Evolutionary conservation across 352 stramenopile genomes (phyloP).

Genomic region (Plasmopara muralis): DNA sequence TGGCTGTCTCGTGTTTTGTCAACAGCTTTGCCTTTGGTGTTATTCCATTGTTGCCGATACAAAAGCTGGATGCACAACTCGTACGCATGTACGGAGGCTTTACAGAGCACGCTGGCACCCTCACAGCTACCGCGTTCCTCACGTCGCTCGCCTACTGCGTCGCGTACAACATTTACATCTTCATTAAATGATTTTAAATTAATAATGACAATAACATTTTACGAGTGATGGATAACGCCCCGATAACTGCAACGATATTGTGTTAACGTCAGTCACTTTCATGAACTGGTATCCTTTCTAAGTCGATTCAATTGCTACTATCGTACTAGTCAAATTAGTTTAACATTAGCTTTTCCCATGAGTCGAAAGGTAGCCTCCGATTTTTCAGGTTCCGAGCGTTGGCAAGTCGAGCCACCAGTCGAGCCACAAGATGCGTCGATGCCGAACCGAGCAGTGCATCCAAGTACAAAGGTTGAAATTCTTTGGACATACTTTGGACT

Average conservation of each 20-base stretch:
- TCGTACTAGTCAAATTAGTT: too few species aligned
- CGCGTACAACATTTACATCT: conserved; percentile 41
- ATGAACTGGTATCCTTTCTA: too few species aligned
- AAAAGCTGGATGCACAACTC: conserved; percentile 60
- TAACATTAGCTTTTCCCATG: too few species aligned
- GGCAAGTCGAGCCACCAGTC: too few species aligned
- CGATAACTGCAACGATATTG: too few species aligned
- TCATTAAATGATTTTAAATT: conserved; percentile 23
- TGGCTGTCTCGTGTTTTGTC: conserved; percentile 29
- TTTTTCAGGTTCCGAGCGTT: too few species aligned
- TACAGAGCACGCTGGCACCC: conserved; percentile 31
- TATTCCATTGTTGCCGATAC: conserved; percentile 35
- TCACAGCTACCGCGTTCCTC: conserved; percentile 32
- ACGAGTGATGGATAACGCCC: too few species aligned
- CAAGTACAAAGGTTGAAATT: conserved; percentile 44
- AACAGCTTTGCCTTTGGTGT: conserved; percentile 30
- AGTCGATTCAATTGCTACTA: too few species aligned
- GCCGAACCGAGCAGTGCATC: conserved; percentile 27
- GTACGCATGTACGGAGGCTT: conserved; percentile 64
- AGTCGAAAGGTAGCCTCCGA: too few species aligned
- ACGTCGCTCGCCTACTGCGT: conserved; percentile 38
- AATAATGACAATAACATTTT: too few species aligned
- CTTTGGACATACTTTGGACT: conserved; percentile 32
- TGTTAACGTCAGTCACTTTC: too few species aligned
- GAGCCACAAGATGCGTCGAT: too few species aligned